These are phyloP conservation scores for Hippophae rhamnoides DNA, from an alignment of 306 rosid genomes.

Conservation along the genomic window DNA sequence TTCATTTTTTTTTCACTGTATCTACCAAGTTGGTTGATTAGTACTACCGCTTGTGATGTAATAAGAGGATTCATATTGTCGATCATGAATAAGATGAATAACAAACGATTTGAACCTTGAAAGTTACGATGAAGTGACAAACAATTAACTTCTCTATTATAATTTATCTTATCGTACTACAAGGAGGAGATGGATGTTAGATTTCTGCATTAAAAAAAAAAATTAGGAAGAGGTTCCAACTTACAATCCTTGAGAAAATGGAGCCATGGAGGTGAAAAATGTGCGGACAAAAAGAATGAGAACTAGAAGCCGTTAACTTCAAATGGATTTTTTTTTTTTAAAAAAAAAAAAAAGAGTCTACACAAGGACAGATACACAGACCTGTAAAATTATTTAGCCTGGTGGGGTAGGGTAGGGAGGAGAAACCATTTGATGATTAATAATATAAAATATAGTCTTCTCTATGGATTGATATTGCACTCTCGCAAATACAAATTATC, in stretches of 20 bases:
- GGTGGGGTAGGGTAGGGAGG: slow-evolving; percentile 3
- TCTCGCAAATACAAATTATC: slow-evolving; percentile 60
- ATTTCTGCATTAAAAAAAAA: slow-evolving; percentile 15
- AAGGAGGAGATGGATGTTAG: slow-evolving; percentile 12
- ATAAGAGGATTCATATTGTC: too few relatives aligned
- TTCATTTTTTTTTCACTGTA: too few relatives aligned
- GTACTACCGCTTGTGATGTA: too few relatives aligned
- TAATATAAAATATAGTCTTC: slow-evolving; percentile 3
- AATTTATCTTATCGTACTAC: too few relatives aligned
- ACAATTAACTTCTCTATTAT: too few relatives aligned
- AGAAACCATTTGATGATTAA: slow-evolving; percentile 19
- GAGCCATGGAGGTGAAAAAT: neutral
- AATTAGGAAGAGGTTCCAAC: slow-evolving; percentile 12
- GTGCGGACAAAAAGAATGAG: slow-evolving; percentile 43
- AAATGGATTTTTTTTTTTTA: neutral
- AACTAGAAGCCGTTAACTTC: slow-evolving; percentile 25
- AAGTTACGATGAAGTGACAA: too few relatives aligned
- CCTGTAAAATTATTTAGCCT: slow-evolving; percentile 27
- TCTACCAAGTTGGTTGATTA: too few relatives aligned
- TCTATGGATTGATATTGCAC: slow-evolving; percentile 82
- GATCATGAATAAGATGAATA: too few relatives aligned
- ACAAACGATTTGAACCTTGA: too few relatives aligned
- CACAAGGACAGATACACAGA: slow-evolving; percentile 26
- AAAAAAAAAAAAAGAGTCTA: slow-evolving; percentile 15
- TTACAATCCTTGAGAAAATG: slow-evolving; percentile 6